phyloP scores from a whole-genome alignment of 78 protist genomes.

The Dictyostelium firmibasis region DNA sequence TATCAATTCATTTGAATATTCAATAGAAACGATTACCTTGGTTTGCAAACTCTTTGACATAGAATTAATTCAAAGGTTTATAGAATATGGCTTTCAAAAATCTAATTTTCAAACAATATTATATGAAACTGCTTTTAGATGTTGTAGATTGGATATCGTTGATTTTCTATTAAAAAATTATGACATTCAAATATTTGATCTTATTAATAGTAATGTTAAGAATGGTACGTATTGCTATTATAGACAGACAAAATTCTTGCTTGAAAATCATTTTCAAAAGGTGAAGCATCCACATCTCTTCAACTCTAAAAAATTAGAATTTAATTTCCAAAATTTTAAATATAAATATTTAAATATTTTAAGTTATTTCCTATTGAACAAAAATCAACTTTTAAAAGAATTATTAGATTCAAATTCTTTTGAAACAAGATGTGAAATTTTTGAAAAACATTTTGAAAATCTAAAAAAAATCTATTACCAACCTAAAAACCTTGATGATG shows the following conservation, averaged over 20 bases:
- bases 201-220: neutral
- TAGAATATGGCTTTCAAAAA: neutral
- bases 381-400: no score
- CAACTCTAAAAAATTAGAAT: neutral
- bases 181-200: neutral
- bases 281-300: neutral
- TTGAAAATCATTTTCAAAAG: neutral
- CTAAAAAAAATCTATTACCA: neutral
- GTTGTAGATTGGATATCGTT: neutral
- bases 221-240: neutral
- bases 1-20: neutral
- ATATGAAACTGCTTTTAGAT: neutral
- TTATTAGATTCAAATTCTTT: neutral
- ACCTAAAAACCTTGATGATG: no score
- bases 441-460: neutral
- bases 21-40: neutral
- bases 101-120: neutral
- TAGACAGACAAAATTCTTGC: neutral
- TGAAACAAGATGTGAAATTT: neutral
- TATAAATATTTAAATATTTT: no score
- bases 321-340: neutral
- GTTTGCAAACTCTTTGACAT: neutral
- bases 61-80: neutral
- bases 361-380: neutral
- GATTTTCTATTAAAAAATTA: no score